Evolutionary conservation across 306 rosid genomes (phyloP).

Genomic region (Lathyrus sativus): DNA sequence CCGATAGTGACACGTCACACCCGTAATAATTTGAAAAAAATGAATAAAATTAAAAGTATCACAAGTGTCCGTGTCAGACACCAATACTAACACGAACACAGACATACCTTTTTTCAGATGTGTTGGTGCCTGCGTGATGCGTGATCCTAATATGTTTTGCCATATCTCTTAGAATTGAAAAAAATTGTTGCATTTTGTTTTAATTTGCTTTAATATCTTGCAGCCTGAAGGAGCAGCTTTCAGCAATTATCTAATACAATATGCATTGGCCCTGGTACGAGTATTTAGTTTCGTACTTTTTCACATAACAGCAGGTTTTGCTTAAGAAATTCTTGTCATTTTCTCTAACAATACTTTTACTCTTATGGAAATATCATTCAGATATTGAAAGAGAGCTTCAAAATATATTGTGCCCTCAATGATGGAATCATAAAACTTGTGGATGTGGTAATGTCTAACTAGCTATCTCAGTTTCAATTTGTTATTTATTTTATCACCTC

Average conservation of each 20-base stretch:
- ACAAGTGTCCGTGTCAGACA: too few species aligned
- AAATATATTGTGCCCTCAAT: conserved; percentile 84
- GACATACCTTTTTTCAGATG: too few species aligned
- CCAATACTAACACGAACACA: too few species aligned
- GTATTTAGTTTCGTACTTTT: conserved; percentile 26
- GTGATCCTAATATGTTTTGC: conserved; percentile 4
- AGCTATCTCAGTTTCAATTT: conserved; percentile 17
- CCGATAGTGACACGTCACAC: too few species aligned
- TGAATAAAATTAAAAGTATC: too few species aligned
- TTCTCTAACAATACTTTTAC: conserved; percentile 9
- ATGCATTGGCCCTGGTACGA: conserved; percentile 91
- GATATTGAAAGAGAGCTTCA: conserved; percentile 97
- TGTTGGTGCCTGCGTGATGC: conserved; percentile 27
- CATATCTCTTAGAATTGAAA: neutral
- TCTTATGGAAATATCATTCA: conserved; percentile 40
- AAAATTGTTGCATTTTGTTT: conserved; percentile 17
- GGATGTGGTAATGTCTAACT: conserved; percentile 66
- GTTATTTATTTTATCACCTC: conserved; percentile 23
- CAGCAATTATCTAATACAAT: conserved; percentile 78
- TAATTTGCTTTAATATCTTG: conserved; percentile 44
- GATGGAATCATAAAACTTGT: conserved; percentile 98
- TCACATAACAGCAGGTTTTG: conserved; percentile 18
- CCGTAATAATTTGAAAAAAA: too few species aligned
- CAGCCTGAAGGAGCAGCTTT: conserved; percentile 94
- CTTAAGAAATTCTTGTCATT: conserved; percentile 12